Percentiles rank a stretch among this genome's conserved stretches.
Evolutionary conservation across 352 stramenopile species (phyloP).

Genomic region (Phytophthora palmivora): DNA sequence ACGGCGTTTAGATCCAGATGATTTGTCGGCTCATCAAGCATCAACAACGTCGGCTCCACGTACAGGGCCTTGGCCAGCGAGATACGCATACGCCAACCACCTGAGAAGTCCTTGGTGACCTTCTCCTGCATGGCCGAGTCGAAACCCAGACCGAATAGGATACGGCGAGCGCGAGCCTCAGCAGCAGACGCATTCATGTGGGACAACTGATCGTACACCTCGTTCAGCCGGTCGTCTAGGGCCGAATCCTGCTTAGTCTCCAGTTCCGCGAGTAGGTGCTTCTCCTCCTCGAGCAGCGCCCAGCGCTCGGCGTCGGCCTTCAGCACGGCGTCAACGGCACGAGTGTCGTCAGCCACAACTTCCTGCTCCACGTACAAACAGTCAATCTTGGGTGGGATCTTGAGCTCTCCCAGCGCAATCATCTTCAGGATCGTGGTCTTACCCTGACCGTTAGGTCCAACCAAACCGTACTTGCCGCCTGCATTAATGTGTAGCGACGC

Average conservation of each 20-base stretch:
- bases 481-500: constrained; percentile 97
- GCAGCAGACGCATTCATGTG: constrained; percentile 96
- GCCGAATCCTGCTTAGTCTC: constrained; percentile 72
- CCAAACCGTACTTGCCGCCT: constrained; percentile 97
- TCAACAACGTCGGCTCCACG: constrained; percentile 98
- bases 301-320: constrained; percentile 98
- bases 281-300: constrained; percentile 96
- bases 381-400: constrained; percentile 98
- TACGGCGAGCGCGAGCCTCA: constrained; percentile 95
- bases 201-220: constrained; percentile 97
- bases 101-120: constrained; percentile 98
- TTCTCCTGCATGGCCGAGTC: constrained; percentile 99
- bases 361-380: constrained; percentile 99
- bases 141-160: constrained; percentile 99
- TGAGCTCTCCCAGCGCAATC: constrained; percentile 98
- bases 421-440: constrained; percentile 99
- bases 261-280: constrained; percentile 84
- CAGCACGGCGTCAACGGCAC: constrained; percentile 98
- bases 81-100: constrained; percentile 99
- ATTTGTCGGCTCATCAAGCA: constrained; percentile 99
- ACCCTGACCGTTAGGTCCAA: constrained; percentile 97
- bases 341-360: constrained; percentile 97
- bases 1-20: constrained; percentile 99
- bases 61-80: constrained; percentile 98
- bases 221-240: constrained; percentile 83